Percentiles rank a stretch among this genome's conserved stretches.
Evolutionary conservation across 805 yeast genomes (phyloP).

Genomic region (Wickerhamomyces ciferrii): DNA sequence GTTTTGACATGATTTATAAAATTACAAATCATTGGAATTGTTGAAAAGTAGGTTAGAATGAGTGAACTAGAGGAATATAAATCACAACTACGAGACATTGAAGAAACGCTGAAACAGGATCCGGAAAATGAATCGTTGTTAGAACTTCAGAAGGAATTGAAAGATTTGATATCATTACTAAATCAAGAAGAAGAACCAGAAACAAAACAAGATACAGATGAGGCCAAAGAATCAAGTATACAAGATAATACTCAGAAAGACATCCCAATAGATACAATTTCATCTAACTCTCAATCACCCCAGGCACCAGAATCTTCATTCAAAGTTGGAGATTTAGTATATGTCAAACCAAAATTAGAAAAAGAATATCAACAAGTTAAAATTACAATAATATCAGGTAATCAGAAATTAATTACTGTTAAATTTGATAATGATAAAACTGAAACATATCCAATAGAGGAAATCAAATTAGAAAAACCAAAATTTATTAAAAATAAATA

Average conservation of each 20-base stretch:
- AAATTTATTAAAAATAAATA: slow-evolving; percentile 1
- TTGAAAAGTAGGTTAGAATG: too few relatives aligned
- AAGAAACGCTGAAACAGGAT: slow-evolving; percentile 9
- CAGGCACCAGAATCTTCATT: background rate
- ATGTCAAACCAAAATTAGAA: slow-evolving; percentile 8
- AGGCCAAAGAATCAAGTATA: background rate
- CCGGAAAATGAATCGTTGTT: slow-evolving; percentile 10
- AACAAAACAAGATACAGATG: background rate
- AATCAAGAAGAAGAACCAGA: slow-evolving; percentile 1
- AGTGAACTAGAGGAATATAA: slow-evolving; percentile 14
- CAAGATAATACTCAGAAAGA: background rate
- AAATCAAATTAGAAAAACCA: slow-evolving; percentile 9
- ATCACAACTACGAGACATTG: slow-evolving; percentile 12
- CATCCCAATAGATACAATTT: background rate
- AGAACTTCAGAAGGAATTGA: slow-evolving; percentile 11
- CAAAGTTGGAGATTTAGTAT: slow-evolving; percentile 9
- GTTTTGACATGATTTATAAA: too few relatives aligned
- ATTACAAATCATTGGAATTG: too few relatives aligned
- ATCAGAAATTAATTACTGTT: slow-evolving; percentile 8
- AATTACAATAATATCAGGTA: slow-evolving; percentile 13
- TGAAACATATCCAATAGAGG: slow-evolving; percentile 8
- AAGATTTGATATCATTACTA: slow-evolving; percentile 11
- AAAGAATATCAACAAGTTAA: slow-evolving; percentile 9
- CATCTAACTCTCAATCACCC: background rate
- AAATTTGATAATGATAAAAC: slow-evolving; percentile 5